phyloP scores from a whole-genome alignment of 1,284 basidiomycete genomes.

The Pyrrhoderma lamaoense region DNA sequence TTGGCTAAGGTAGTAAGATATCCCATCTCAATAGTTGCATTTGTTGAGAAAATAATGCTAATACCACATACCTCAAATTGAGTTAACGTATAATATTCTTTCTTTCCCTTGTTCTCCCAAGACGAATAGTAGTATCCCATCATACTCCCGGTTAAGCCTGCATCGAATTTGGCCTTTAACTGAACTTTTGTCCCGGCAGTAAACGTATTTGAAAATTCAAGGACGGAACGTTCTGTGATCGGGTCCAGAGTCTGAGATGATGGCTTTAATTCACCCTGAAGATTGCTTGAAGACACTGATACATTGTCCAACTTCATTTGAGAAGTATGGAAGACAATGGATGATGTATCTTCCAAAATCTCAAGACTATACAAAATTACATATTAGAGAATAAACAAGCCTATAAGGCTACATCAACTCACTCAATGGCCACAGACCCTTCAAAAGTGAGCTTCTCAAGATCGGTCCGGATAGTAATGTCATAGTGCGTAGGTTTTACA shows the following conservation, averaged over 20 bases:
- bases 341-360: constrained; percentile 57
- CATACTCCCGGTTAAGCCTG: constrained; percentile 61
- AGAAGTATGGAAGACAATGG: constrained; percentile 67
- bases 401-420: constrained; percentile 21
- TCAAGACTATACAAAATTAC: constrained; percentile 47
- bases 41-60: neutral
- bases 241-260: constrained; percentile 48
- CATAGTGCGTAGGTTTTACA: constrained; percentile 78
- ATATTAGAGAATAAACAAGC: constrained; percentile 7
- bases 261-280: constrained; percentile 47
- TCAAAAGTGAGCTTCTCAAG: constrained; percentile 67
- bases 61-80: constrained; percentile 59
- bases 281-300: constrained; percentile 52
- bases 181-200: constrained; percentile 58
- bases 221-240: constrained; percentile 55
- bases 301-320: constrained; percentile 65
- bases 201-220: constrained; percentile 48
- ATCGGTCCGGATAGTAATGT: constrained; percentile 79
- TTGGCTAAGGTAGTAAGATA: constrained; percentile 54
- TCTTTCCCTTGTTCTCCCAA: constrained; percentile 49
- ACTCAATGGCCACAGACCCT: constrained; percentile 75
- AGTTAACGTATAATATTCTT: constrained; percentile 69
- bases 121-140: constrained; percentile 64
- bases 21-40: constrained; percentile 9
- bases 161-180: constrained; percentile 56